Evolutionary conservation across 2,329 filamentous ascomycete genomes (phyloP), one percentile per base, ranked within the genome.

Genomic region (Furcasterigmium furcatum): DNA sequence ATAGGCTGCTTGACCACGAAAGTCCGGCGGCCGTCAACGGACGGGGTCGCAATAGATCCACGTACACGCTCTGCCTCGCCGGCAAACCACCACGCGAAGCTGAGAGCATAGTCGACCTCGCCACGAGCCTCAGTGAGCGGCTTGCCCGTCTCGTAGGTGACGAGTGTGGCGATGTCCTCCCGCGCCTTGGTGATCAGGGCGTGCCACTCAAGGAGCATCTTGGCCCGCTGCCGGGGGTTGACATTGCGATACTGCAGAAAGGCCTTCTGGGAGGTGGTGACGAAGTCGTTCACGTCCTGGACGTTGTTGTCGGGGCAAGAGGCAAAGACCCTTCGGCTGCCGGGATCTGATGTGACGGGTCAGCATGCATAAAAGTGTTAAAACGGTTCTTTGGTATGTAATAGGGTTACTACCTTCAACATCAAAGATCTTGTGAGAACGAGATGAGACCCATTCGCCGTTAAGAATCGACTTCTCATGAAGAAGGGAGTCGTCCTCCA

Each of bases 1-100:
- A 68, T 47, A 1, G 66, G 66, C 44, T 67, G 63, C 36, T 52
- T 52, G 9, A 50, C 36, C 6, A 48, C 19, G 2, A 43, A 34
- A 18, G 42, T 27, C 9, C 32, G 39, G 21, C 36, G 22, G 32
- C 22, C 27, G 25, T 25, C 4, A 25, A 36, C 16, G 12, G 22
- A 14, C 24, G 27, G 21, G 32, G 32, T 12, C 38, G 80, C 76
- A 5, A 85, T 74, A 0, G 75, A 75, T 14, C 87, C 87, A 70
- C 57, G 84, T 21, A 73, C 55, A 42, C 62, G 60, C 47, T 74
- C 71, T 4, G 74, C 72, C 52, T 77, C 74, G 10, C 72, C 71
- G 0, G 74, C 65, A 50, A 82, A 82, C 78, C 78, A 83, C 64
- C 74, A 74, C 2, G 71, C 68, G 54, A 82, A 80, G 1, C 68